phyloP scores from a whole-genome alignment of 108 stramenopile genomes.

The Schizochytrium sp. region DNA sequence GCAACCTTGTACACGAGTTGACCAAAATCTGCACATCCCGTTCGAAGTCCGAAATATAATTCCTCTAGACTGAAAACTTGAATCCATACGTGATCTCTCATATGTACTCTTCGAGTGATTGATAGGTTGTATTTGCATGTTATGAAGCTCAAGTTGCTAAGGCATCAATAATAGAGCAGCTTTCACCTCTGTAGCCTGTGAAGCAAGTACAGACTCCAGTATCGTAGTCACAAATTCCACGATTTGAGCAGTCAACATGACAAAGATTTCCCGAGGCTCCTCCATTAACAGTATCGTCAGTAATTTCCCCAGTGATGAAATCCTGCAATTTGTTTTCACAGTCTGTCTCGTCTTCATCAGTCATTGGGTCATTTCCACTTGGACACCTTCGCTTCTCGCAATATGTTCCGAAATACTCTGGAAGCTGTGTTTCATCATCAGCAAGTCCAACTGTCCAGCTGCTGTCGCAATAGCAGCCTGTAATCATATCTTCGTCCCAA shows the following conservation, averaged over 20 bases:
- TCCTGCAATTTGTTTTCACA: slow-evolving; percentile 64
- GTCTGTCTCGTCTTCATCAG: slow-evolving; percentile 71
- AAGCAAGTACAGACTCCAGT: slow-evolving; percentile 75
- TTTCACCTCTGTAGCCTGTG: slow-evolving; percentile 72
- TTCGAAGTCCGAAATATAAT: too few relatives aligned
- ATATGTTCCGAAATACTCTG: slow-evolving; percentile 76
- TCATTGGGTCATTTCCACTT: slow-evolving; percentile 76
- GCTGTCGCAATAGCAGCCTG: slow-evolving; percentile 78
- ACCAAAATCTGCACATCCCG: too few relatives aligned
- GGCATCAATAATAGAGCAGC: slow-evolving; percentile 62
- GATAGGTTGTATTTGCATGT: neutral
- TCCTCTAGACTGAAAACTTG: too few relatives aligned
- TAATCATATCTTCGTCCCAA: slow-evolving; percentile 80
- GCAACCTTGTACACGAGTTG: too few relatives aligned
- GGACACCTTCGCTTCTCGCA: slow-evolving; percentile 75
- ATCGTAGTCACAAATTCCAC: slow-evolving; percentile 76
- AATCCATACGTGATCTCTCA: too few relatives aligned
- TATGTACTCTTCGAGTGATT: neutral
- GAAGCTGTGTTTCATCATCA: slow-evolving; percentile 67
- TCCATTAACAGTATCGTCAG: neutral
- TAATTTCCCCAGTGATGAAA: neutral
- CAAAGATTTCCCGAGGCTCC: slow-evolving; percentile 74
- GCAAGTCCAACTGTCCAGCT: slow-evolving; percentile 76
- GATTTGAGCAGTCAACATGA: slow-evolving; percentile 78
- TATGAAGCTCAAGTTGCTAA: neutral